Conservation (phyloP, 495 filamentous ascomycete species). For the Aspergillus sclerotiicarbonarius region DNA sequence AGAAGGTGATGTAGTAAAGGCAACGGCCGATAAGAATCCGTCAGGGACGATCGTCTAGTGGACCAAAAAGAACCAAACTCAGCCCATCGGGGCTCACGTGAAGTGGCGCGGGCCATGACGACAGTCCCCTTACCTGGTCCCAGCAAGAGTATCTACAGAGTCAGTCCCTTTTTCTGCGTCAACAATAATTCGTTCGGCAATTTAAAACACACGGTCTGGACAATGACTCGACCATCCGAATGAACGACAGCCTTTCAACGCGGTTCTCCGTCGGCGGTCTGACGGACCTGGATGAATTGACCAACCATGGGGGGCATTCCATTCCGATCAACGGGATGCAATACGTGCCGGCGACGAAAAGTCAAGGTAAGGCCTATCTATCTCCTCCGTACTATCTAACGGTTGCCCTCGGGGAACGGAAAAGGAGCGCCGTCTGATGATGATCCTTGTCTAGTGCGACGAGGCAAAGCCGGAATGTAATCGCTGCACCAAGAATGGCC, state of each 20-base stretch:
- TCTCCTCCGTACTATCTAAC: no score
- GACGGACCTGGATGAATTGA: conserved; percentile 3
- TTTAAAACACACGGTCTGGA: no score
- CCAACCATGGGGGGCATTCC: conserved; percentile 24
- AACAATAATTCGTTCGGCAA: no score
- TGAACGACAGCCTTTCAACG: neutral
- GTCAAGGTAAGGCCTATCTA: conserved; percentile 17
- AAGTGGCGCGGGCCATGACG: neutral
- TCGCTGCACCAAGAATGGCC: conserved; percentile 30
- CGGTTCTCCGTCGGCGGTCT: neutral
- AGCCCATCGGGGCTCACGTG: neutral
- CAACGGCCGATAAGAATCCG: neutral
- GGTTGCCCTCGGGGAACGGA: conserved; percentile 1
- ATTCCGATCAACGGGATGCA: conserved; percentile 26
- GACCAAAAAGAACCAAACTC: neutral
- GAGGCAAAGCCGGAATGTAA: conserved; percentile 25
- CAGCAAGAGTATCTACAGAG: neutral
- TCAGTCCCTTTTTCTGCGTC: no score
- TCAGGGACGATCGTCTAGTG: neutral
- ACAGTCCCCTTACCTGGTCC: neutral
- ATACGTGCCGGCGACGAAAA: conserved; percentile 26
- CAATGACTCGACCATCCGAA: neutral
- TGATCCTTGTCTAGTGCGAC: conserved; percentile 25
- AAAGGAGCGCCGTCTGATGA: conserved; percentile 4
- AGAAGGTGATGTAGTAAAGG: neutral